Evolutionary conservation across 176 grass and related monocot genomes (phyloP), one percentile per base, ranked within the genome.

Genomic region (Leersia perrieri): DNA sequence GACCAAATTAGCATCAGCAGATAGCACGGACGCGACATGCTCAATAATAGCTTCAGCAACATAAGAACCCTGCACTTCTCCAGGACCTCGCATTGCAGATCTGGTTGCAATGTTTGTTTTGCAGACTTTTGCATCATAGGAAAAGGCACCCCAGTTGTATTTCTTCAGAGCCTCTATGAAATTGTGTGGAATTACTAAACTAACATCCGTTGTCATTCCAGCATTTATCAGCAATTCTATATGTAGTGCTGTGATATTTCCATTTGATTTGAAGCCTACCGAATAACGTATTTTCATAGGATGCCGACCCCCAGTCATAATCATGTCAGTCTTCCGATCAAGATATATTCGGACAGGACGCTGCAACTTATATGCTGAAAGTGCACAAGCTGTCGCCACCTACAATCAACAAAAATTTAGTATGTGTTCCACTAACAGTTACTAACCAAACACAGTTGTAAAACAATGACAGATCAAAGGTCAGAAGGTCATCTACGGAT

Each of bases 271-370:
- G 75, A 98, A 98, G 67, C 95, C 95, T 6, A 98, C 90, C 5
- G 92, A 91, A 75, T 98, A 98, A 70, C 79, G 87, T 85, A 94
- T 90, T 85, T 98, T 94, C 95, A 98, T 98, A 10, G 95, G 95
- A 98, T 98, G 95, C 84, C 95, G 83, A 12, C 95, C 95, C 76
- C 95, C 95, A 34, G 75, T 75, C 76, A 98, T 91, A 84, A 98
- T 82, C 78, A 98, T 94, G 79, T 94, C 95, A 75, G 92, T 98
- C 62, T 92, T 94, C 38, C 95, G 92, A 57, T 98, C 95, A 80
- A 94, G 88, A 79, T 94, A 94, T 83, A 98, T 94, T 75, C 92
- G 86, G 82, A 98, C 92, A 78, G 92, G 90, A 67, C 86, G 86
- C 16, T 26, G 66, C 75, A 98, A 77, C 84, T 89, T 98, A 84